These are phyloP conservation scores for Puccinia coronata DNA, from an alignment of 1,284 basidiomycete genomes.

Conservation along the genomic window DNA sequence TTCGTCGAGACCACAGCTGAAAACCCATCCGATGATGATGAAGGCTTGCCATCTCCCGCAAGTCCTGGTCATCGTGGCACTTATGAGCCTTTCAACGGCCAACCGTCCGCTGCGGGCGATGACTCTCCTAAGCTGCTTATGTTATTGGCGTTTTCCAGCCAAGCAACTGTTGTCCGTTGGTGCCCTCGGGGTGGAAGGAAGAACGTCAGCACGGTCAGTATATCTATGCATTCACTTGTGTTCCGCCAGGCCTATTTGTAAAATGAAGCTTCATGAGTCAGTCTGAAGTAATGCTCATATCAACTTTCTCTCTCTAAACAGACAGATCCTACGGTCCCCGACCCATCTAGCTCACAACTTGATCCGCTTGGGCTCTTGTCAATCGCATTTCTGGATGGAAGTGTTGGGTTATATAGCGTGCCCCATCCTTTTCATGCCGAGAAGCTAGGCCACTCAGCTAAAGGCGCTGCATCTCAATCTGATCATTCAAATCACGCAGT, in stretches of 20 bases:
- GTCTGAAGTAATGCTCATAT: slow-evolving; percentile 5
- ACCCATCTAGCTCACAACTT: background rate
- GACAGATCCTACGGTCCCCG: background rate
- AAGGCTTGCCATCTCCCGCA: background rate
- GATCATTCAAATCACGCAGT: slow-evolving; percentile 50
- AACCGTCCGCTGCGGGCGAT: background rate
- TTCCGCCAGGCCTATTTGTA: background rate
- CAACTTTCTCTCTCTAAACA: background rate
- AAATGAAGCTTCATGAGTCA: background rate
- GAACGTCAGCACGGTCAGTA: slow-evolving; percentile 1
- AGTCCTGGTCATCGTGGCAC: background rate
- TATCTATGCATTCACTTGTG: background rate
- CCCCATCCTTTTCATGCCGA: slow-evolving; percentile 66
- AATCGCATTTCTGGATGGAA: slow-evolving; percentile 79
- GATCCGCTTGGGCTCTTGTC: slow-evolving; percentile 70
- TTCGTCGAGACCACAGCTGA: slow-evolving; percentile 18
- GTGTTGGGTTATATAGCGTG: slow-evolving; percentile 71
- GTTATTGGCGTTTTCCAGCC: slow-evolving; percentile 70
- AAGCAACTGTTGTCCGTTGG: slow-evolving; percentile 46
- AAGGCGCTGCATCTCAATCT: background rate
- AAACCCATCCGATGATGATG: background rate
- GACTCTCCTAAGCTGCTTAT: slow-evolving; percentile 64
- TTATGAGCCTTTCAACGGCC: background rate
- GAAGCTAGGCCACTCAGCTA: slow-evolving; percentile 51
- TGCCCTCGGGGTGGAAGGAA: slow-evolving; percentile 51